A percentile compares a stretch with the other conserved stretches of the same genome.
Conservation (phyloP, 768 basidiomycete genomes). For the Porpolomopsis calyptriformis region DNA sequence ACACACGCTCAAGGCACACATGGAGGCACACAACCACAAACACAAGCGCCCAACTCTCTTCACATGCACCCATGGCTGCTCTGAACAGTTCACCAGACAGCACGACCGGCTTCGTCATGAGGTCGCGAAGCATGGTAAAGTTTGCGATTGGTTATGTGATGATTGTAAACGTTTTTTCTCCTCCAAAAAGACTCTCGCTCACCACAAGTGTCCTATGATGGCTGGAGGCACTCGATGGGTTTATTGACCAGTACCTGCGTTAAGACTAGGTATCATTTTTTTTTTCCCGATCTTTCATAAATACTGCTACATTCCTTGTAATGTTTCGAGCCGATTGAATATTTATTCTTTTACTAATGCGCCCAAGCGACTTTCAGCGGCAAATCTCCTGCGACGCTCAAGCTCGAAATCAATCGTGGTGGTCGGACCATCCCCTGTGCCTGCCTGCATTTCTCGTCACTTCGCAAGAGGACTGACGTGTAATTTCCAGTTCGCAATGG, state of each 20-base stretch:
- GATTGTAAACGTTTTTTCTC: conserved; percentile 47
- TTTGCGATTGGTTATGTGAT: conserved; percentile 44
- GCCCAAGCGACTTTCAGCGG: no score
- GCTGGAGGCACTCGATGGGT: conserved; percentile 42
- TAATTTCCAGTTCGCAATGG: no score
- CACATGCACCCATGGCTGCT: conserved; percentile 44
- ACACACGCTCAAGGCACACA: conserved; percentile 45
- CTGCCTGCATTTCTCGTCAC: no score
- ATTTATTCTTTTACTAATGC: no score
- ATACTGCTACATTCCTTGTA: no score
- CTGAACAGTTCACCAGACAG: conserved; percentile 44
- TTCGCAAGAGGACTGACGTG: no score
- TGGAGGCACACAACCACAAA: conserved; percentile 40
- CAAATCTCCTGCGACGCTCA: no score
- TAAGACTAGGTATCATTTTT: no score
- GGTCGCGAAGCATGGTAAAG: conserved; percentile 45
- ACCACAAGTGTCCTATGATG: conserved; percentile 46
- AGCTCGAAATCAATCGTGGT: no score
- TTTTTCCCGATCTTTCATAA: no score
- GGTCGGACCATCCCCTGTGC: no score
- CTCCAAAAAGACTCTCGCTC: conserved; percentile 39
- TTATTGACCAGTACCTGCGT: conserved; percentile 12
- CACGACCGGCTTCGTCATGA: conserved; percentile 50
- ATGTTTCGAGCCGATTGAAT: no score
- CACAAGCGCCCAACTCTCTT: conserved; percentile 39